phyloP scores from a whole-genome alignment of 2,329 filamentous ascomycete species.

The Lecanosticta acicola region DNA sequence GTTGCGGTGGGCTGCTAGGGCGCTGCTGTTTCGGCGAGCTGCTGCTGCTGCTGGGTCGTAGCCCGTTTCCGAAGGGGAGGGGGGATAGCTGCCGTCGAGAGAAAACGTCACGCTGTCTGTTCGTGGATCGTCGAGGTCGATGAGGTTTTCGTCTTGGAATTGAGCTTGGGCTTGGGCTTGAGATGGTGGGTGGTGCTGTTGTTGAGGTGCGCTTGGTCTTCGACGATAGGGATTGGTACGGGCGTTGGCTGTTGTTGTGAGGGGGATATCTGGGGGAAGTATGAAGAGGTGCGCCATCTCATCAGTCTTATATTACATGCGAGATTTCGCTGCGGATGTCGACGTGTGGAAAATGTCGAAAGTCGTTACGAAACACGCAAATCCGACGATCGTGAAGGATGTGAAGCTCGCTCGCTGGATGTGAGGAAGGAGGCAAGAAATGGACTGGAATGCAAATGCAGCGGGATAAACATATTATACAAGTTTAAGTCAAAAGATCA shows the following conservation, averaged over 20 bases:
- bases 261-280: not conserved
- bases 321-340: not conserved
- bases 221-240: not conserved
- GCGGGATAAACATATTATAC: no score
- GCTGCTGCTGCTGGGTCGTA: not conserved
- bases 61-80: not conserved
- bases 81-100: no score
- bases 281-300: not conserved
- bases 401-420: no score
- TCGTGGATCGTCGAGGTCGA: not conserved
- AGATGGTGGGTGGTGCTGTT: not conserved
- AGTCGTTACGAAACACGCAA: not conserved
- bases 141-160: not conserved
- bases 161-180: not conserved
- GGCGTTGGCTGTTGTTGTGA: not conserved
- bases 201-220: not conserved
- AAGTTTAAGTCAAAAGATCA: no score
- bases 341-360: not conserved
- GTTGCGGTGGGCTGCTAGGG: constrained; percentile 12
- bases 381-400: not conserved
- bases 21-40: constrained; percentile 11
- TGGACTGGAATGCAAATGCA: not conserved
- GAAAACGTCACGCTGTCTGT: constrained; percentile 1
- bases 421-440: not conserved
- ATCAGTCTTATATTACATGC: not conserved